Evolutionary conservation across 192 early-diverging fungal species (phyloP).

Genomic region (Powellomyces hirtus): DNA sequence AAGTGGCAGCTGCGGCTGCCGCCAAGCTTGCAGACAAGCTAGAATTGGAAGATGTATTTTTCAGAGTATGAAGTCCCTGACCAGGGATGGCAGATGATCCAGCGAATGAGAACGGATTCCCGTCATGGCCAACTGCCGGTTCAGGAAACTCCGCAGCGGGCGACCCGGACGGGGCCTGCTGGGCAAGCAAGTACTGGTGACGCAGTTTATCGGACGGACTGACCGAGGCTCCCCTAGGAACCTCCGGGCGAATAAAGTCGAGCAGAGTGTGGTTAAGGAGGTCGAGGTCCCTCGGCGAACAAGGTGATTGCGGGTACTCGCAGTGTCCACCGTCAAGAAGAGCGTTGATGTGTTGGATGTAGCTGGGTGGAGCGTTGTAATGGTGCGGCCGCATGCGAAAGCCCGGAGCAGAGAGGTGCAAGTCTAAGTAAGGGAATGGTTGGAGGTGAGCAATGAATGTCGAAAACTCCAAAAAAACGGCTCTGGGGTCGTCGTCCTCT

Average conservation of each 20-base stretch:
- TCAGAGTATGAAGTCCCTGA: background rate
- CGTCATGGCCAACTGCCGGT: background rate
- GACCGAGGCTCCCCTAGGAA: slow-evolving; percentile 10
- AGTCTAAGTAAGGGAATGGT: too few relatives aligned
- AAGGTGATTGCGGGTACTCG: too few relatives aligned
- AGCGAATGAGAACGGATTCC: background rate
- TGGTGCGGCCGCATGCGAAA: too few relatives aligned
- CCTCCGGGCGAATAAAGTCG: slow-evolving; percentile 20
- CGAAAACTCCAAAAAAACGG: too few relatives aligned
- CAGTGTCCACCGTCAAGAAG: too few relatives aligned
- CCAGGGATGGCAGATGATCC: background rate
- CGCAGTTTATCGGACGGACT: slow-evolving; percentile 5
- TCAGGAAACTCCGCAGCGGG: background rate
- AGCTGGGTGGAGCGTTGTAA: too few relatives aligned
- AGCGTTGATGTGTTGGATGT: too few relatives aligned
- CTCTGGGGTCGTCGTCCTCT: too few relatives aligned
- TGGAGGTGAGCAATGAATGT: too few relatives aligned
- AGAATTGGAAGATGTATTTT: background rate
- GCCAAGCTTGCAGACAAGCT: slow-evolving; percentile 20
- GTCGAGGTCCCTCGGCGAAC: slow-evolving; percentile 17
- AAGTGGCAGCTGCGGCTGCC: slow-evolving; percentile 15
- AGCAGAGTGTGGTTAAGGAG: slow-evolving; percentile 3
- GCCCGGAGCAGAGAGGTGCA: too few relatives aligned
- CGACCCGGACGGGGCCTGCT: background rate
- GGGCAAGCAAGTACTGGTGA: slow-evolving; percentile 14